Evolutionary conservation across 2,329 filamentous ascomycete species (phyloP), one percentile per base, ranked within the genome.

Genomic region (Juglanconis sp.): DNA sequence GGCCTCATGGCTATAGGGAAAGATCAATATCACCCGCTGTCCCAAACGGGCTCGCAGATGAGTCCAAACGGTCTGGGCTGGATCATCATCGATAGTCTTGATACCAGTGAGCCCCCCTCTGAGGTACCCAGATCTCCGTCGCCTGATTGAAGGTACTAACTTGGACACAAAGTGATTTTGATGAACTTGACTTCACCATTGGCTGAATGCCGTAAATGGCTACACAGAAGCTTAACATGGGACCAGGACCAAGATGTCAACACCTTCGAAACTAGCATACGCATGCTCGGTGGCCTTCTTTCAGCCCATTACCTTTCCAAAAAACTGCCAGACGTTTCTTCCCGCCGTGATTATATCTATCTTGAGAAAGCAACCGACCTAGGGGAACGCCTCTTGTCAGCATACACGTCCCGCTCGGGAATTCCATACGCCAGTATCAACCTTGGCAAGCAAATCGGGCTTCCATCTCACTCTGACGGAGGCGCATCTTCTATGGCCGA

Each of bases 91-190:
- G 24, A 24, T 2, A 24, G 24, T 24, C 24, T 24, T 24, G 24
- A 24, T 24, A 24, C 24, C 24, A 24, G 24, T 24, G 24, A 24
- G 24, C 24, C 24, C 24, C 24, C 24, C 24, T 24, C 24, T 24
- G 24, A 24, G 24, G 24, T 24, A 24, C 24, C 24, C 24, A 24
- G 24, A 24, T 24, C 24, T 24, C 24, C 36, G 8, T 40, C 36
- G 8, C 3, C 36, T 13, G 8, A 40, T 91, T 75, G 89, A 89
- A 34, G 91, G 89, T 88, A 91, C 91, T 65, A 90, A 91, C 57
- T 86, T 92, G 51, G 89, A 91, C 74, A 91, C 72, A 91, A 89
- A 0, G 77, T 91, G 74, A 91, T 91, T 79, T 79, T 92, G 64
- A 92, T 92, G 89, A 91, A 91, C 69, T 76, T 91, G 57, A 91